Conservation (phyloP, 164 flowering plant genomes). For the Hamamelis virginiana region DNA sequence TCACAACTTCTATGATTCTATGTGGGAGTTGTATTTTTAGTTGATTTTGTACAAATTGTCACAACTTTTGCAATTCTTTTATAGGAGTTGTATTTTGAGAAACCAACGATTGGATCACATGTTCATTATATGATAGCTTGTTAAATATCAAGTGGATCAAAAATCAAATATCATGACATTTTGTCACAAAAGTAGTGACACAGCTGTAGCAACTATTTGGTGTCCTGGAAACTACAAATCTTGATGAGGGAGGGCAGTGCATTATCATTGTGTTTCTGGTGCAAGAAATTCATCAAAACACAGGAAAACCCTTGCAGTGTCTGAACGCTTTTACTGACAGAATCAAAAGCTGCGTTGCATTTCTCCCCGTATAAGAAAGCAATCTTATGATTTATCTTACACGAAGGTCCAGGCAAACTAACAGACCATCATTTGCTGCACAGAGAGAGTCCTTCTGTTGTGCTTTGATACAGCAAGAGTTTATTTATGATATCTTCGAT, state of each 20-base stretch:
- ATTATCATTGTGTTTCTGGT: constrained; percentile 68
- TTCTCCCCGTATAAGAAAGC: constrained; percentile 99
- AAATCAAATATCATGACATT: constrained; percentile 98
- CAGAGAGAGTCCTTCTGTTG: constrained; percentile 96
- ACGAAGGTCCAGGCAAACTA: constrained; percentile 96
- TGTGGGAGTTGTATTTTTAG: no score
- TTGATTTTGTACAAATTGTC: no score
- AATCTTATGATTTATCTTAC: constrained; percentile 94
- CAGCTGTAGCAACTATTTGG: constrained; percentile 98
- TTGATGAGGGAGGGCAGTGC: constrained; percentile 51
- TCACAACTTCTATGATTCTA: no score
- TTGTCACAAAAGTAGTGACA: constrained; percentile 89
- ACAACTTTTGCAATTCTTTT: no score
- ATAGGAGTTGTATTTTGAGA: no score
- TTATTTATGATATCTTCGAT: constrained; percentile 97
- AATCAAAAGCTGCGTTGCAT: constrained; percentile 99
- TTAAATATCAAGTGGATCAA: no score
- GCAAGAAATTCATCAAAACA: constrained; percentile 87
- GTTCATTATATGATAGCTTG: constrained; percentile 44
- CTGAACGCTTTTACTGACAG: constrained; percentile 99
- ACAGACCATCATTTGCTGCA: constrained; percentile 99
- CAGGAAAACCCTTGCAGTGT: constrained; percentile 97
- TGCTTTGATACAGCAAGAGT: constrained; percentile 92
- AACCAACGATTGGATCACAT: no score
- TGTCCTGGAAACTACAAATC: constrained; percentile 69